Conservation (phyloP, 768 basidiomycete genomes). For the Ephemerocybe angulata region DNA sequence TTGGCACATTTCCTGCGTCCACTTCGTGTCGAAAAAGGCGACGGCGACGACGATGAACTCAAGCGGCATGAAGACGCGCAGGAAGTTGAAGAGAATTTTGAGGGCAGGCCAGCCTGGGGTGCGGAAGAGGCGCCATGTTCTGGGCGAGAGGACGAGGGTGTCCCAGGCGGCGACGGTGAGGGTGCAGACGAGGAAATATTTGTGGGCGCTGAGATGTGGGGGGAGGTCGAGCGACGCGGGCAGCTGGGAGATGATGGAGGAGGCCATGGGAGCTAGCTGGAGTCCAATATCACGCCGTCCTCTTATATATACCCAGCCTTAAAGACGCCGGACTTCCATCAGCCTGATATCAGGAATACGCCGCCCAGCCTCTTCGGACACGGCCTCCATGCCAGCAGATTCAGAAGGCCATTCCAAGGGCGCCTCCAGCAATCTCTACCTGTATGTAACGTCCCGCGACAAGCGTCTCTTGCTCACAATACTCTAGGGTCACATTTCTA, state of each 20-base stretch:
- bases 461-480: slow-evolving; percentile 4
- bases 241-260: slow-evolving; percentile 30
- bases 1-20: slow-evolving; percentile 56
- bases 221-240: slow-evolving; percentile 72
- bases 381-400: slow-evolving; percentile 13
- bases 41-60: slow-evolving; percentile 80
- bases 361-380: slow-evolving; percentile 14
- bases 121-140: slow-evolving; percentile 69
- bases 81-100: slow-evolving; percentile 72
- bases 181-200: slow-evolving; percentile 87
- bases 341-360: slow-evolving; percentile 14
- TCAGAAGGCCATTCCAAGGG: slow-evolving; percentile 4
- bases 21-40: slow-evolving; percentile 80
- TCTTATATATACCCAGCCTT: background rate
- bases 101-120: slow-evolving; percentile 69
- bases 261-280: too few species aligned
- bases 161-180: slow-evolving; percentile 90
- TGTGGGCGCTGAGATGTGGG: slow-evolving; percentile 78
- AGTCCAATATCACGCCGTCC: too few species aligned
- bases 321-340: slow-evolving; percentile 15
- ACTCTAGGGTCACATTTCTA: slow-evolving; percentile 61
- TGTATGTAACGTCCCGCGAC: slow-evolving; percentile 26
- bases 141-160: slow-evolving; percentile 76
- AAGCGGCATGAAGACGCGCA: slow-evolving; percentile 72
- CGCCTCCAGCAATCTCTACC: slow-evolving; percentile 40